Conservation (phyloP, 106 monocot species). For the Dendrobium nobile region DNA sequence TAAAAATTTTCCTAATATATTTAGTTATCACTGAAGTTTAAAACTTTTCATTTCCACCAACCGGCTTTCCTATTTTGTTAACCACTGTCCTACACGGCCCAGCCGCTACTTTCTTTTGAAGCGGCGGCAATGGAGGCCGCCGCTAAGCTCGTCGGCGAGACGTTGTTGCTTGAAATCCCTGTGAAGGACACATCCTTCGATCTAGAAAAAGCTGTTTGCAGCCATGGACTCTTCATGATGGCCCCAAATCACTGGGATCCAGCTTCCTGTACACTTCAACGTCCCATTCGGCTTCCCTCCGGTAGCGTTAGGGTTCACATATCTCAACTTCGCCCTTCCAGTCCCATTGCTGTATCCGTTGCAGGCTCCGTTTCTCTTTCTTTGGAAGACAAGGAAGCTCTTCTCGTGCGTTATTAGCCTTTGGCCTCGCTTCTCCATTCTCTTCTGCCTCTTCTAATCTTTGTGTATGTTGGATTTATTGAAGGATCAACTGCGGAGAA, state of each 20-base stretch:
- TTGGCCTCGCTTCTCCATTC: background rate
- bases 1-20: too few species aligned
- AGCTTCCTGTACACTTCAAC: constrained; percentile 30
- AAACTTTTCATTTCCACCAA: too few species aligned
- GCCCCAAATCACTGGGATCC: constrained; percentile 83
- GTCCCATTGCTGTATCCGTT: constrained; percentile 41
- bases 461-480: background rate
- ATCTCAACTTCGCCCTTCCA: constrained; percentile 27
- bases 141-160: background rate
- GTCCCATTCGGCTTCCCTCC: constrained; percentile 65
- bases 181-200: constrained; percentile 34
- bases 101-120: background rate
- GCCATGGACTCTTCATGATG: constrained; percentile 96
- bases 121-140: background rate
- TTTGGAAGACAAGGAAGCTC: constrained; percentile 21
- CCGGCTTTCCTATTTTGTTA: too few species aligned
- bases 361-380: constrained; percentile 22
- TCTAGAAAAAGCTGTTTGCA: constrained; percentile 66
- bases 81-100: too few species aligned
- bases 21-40: too few species aligned
- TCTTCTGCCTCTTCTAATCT: background rate
- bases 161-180: constrained; percentile 20
- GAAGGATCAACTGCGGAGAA: constrained; percentile 62
- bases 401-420: constrained; percentile 24
- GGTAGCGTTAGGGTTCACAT: constrained; percentile 34